These are phyloP conservation scores for Euphorbia pulcherrima DNA, from an alignment of 345 rosid species.

Conservation along the genomic window DNA sequence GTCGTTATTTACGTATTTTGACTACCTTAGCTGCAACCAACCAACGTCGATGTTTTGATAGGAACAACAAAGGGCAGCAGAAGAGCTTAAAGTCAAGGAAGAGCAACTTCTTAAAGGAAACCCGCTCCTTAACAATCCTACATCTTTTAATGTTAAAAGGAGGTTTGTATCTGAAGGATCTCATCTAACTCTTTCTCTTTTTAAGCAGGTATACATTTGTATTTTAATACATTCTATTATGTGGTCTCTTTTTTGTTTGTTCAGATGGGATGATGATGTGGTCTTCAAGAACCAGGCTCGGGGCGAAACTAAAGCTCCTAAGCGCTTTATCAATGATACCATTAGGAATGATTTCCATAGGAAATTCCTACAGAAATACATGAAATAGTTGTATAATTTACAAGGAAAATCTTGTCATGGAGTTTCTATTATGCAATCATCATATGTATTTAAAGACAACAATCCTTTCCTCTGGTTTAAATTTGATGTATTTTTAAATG, in stretches of 20 bases:
- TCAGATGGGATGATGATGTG: constrained; percentile 99
- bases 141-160: constrained; percentile 75
- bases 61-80: constrained; percentile 69
- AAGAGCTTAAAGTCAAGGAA: constrained; percentile 81
- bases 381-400: constrained; percentile 45
- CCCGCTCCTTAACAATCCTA: constrained; percentile 71
- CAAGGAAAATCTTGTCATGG: not conserved
- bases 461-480: not conserved
- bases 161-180: constrained; percentile 43
- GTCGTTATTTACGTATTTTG: not conserved
- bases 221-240: not conserved
- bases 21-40: not conserved
- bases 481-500: not conserved
- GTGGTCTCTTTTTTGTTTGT: constrained; percentile 5
- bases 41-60: constrained; percentile 23
- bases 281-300: constrained; percentile 98
- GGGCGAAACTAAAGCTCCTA: constrained; percentile 83
- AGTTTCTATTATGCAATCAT: not conserved
- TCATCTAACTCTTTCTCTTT: not conserved
- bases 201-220: not conserved
- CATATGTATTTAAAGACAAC: constrained; percentile 9
- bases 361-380: constrained; percentile 87
- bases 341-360: constrained; percentile 91
- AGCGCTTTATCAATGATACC: constrained; percentile 98
- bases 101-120: constrained; percentile 92